Evolutionary conservation across 225 moss, liverwort and hornwort species (phyloP).

Genomic region (Ulota crispa): DNA sequence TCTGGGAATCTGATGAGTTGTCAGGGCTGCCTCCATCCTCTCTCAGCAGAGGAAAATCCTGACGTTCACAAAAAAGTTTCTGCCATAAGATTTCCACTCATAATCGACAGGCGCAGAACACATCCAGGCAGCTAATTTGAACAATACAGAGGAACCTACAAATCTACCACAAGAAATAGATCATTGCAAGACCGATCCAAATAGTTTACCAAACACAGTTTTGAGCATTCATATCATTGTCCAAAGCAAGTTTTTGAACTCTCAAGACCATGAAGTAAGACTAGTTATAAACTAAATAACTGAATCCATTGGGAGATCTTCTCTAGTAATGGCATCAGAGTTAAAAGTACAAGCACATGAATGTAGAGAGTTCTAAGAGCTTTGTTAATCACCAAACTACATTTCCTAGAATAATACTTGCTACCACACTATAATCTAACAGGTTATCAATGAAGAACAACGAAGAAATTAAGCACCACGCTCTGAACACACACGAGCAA

Average conservation of each 20-base stretch:
- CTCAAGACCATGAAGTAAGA: too few species aligned
- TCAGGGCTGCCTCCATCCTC: constrained; percentile 79
- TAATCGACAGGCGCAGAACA: constrained; percentile 54
- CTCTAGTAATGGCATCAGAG: not conserved
- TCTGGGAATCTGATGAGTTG: constrained; percentile 69
- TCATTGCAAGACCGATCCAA: not conserved
- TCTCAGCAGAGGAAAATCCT: constrained; percentile 63
- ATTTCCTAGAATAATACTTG: not conserved
- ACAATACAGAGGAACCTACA: not conserved
- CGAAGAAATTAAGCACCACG: not conserved
- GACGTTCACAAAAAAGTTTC: constrained; percentile 64
- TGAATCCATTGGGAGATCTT: not conserved
- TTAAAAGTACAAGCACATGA: not conserved
- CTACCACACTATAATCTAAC: not conserved
- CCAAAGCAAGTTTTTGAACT: not conserved
- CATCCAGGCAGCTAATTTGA: not conserved
- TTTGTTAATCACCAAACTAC: not conserved
- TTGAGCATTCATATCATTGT: not conserved
- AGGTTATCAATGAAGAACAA: not conserved
- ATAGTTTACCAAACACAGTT: not conserved
- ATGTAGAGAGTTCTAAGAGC: not conserved
- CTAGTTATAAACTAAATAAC: not conserved
- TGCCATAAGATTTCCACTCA: constrained; percentile 59
- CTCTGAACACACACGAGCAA: not conserved
- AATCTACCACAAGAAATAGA: not conserved